phyloP scores from a whole-genome alignment of 139 green algal genomes.

The Diplosphaera chodatii region DNA sequence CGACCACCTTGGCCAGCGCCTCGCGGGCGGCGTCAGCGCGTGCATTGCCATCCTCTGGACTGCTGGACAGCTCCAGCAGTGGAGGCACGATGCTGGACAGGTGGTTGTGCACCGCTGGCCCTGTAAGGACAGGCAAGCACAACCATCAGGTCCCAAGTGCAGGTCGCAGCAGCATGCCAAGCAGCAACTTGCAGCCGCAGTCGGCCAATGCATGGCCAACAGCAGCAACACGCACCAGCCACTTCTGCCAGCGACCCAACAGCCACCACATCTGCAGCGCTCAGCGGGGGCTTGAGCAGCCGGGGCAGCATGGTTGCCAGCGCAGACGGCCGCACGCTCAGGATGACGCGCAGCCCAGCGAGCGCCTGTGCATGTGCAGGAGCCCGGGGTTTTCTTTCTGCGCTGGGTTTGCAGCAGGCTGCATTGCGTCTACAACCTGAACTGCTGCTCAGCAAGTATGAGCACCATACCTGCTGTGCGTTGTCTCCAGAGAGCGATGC shows the following conservation, averaged over 20 bases:
- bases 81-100: constrained; percentile 59
- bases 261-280: constrained; percentile 40
- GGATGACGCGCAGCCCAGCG: constrained; percentile 80
- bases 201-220: too few relatives aligned
- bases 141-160: too few relatives aligned
- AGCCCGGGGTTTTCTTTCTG: too few relatives aligned
- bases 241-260: constrained; percentile 70
- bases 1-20: constrained; percentile 18
- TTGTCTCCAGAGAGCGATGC: constrained; percentile 41
- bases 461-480: not conserved
- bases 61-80: constrained; percentile 46
- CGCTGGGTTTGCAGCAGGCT: too few relatives aligned
- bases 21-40: constrained; percentile 22
- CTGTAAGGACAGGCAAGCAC: too few relatives aligned
- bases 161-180: not conserved
- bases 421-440: too few relatives aligned
- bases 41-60: constrained; percentile 4
- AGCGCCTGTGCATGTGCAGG: constrained; percentile 43
- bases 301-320: constrained; percentile 70
- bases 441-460: too few relatives aligned
- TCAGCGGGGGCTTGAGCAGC: constrained; percentile 59
- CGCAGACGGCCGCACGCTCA: constrained; percentile 65
- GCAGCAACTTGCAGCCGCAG: not conserved
- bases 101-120: constrained; percentile 55
- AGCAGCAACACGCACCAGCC: constrained; percentile 47